Base-by-base conservation (phyloP, 805 yeast species). In the Metschnikowia picachoensis region DNA sequence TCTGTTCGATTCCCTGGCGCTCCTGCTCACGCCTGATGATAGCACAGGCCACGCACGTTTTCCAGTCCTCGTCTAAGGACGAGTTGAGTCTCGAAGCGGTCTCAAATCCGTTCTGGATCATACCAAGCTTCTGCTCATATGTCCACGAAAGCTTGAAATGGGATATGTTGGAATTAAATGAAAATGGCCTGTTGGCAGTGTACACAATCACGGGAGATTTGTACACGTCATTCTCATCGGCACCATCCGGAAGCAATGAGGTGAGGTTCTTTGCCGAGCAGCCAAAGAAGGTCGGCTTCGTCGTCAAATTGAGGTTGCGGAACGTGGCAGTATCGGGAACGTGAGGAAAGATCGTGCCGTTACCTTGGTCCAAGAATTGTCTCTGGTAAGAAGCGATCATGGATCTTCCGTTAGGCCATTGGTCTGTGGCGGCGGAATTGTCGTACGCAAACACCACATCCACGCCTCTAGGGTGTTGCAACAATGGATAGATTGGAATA, bases 11-110 rank as follows among this genome's bases (percentile, higher is more conserved):
- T 29, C 82, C 80, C 32, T 73, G 65, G 60, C 90, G 75, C 66
- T 87, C 94, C 60, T 83, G 82, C 36, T 84, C 78, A 62, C 96
- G 80, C 68, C 87, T 83, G 48, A 87, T 73, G 37, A 88, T 77
- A 9, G 95, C 96, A 72, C 96, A 88, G 3, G 86, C 86, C 41
- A 88, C 75, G 70, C 96, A 88, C 8, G 81, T 76, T 36, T 78
- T 68, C 82, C 86, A 88, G 35, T 85, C 81, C 4, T 67, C 60
- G 53, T 86, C 94, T 20, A 82, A 59, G 12, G 95, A 83, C 32
- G 79, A 65, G 61, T 87, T 87, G 47, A 73, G 71, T 16, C 64
- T 45, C n/a, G 60, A 53, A 4, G 65, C 60, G 10, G 48, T 55
- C 46, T 62, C 66, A 38, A 53, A 62, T 3, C 66, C 66, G 46